Percentiles rank a stretch among this genome's conserved stretches.
These are phyloP conservation scores for Paulownia fortunei DNA, from an alignment of 257 asterid genomes.

Conservation along the genomic window DNA sequence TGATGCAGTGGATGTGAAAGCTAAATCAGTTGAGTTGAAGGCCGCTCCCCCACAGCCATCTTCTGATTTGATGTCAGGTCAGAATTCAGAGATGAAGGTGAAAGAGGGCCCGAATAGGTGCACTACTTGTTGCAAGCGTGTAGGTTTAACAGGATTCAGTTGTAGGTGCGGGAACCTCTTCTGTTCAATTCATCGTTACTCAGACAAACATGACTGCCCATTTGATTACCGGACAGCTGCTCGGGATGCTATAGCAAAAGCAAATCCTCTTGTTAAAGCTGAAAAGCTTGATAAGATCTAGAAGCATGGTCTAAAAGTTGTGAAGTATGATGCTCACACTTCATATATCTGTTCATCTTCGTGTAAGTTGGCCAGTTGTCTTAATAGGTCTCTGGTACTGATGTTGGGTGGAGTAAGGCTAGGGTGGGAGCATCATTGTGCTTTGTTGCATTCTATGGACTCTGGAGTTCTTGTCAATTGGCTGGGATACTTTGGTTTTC, in stretches of 20 bases:
- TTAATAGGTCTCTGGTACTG: constrained; percentile 23
- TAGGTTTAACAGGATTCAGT: constrained; percentile 58
- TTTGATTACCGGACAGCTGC: constrained; percentile 59
- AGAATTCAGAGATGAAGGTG: constrained; percentile 36
- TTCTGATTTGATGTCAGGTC: constrained; percentile 11
- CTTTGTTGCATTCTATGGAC: constrained; percentile 34
- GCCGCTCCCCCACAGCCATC: constrained; percentile 38
- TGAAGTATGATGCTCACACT: constrained; percentile 27
- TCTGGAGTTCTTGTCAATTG: constrained; percentile 36
- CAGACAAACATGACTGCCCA: constrained; percentile 60
- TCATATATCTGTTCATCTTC: constrained; percentile 32
- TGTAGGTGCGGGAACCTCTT: constrained; percentile 66
- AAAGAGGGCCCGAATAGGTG: constrained; percentile 62
- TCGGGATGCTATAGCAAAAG: constrained; percentile 61
- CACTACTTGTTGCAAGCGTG: constrained; percentile 57
- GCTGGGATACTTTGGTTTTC: constrained; percentile 37
- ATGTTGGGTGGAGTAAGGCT: constrained; percentile 22
- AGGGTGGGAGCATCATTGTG: constrained; percentile 13
- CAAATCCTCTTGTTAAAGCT: constrained; percentile 64
- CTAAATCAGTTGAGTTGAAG: constrained; percentile 38
- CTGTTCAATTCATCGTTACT: constrained; percentile 59
- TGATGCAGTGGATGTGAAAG: constrained; percentile 26
- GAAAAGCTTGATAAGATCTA: constrained; percentile 65
- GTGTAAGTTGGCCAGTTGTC: constrained; percentile 37
- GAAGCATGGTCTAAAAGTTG: not conserved